Evolutionary conservation across 352 stramenopile species (phyloP).

Genomic region (Globisporangium nunn): DNA sequence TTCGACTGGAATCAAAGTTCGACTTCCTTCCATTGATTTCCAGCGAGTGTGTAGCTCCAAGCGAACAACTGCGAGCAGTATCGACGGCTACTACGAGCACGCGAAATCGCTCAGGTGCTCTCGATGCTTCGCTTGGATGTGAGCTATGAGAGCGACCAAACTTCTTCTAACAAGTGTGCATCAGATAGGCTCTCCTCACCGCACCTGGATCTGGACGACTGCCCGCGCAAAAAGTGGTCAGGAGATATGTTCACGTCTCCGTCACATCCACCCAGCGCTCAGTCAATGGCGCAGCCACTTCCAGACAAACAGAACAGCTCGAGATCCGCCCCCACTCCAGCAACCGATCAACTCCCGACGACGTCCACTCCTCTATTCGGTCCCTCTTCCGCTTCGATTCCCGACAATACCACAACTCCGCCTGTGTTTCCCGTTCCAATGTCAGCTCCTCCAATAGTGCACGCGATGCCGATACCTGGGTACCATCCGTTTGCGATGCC

Average conservation of each 20-base stretch:
- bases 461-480: neutral
- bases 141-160: neutral
- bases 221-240: neutral
- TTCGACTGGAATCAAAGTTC: slow-evolving; percentile 19
- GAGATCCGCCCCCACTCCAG: neutral
- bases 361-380: neutral
- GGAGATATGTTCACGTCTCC: neutral
- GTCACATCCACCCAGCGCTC: neutral
- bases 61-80: no score
- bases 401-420: neutral
- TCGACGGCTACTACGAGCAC: no score
- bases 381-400: neutral
- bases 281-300: no score
- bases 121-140: neutral
- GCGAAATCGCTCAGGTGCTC: neutral
- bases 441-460: neutral
- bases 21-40: slow-evolving; percentile 12
- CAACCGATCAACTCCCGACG: neutral
- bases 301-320: neutral
- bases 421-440: neutral
- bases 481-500: neutral
- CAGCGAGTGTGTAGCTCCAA: no score
- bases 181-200: neutral
- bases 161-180: neutral
- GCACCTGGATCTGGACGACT: no score